Evolutionary conservation across 306 rosid genomes (phyloP), one percentile per base, ranked within the genome.

Genomic region (barrel medic (Medicago truncatula)): DNA sequence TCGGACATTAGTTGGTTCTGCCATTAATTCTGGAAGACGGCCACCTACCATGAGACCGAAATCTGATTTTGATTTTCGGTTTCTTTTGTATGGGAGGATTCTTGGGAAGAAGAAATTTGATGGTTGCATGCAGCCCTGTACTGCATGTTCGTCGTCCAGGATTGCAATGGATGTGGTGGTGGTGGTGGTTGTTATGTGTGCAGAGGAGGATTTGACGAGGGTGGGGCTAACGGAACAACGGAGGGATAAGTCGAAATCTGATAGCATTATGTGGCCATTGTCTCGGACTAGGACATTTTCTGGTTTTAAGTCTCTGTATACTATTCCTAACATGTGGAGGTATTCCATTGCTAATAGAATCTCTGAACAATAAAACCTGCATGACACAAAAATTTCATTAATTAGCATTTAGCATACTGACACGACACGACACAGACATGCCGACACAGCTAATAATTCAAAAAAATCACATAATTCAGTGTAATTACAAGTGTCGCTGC

Each of bases 221-320:
- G 89, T 90, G 2, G 98, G 98, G 69, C 65, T 86, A 16, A 90
- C 96, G 0, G 98, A 87, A 71, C 98, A 93, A 16, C 96, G 92
- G 13, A 93, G 95, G 6, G 98, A 93, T 66, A 93, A 60, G 72
- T 90, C 98, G 3, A 93, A 93, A 82, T 93, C 96, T 0, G 98
- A 93, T 60, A 93, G 96, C 98, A 93, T 93, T 79, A 93, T 93
- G 81, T 93, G 98, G 8, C 98, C 98, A 75, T 85, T 91, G 9
- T 90, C 96, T 75, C 96, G 82, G 28, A 90, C 96, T 38, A 93
- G 77, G 8, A 93, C 90, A 28, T 93, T 93, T 73, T 93, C 98
- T 13, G 95, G 98, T 80, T 93, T 93, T 63, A 93, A 82, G 78
- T 93, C 96, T 82, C 98, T 83, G 71, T 93, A 93, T 60, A 93